Evolutionary conservation across 768 basidiomycete genomes (phyloP).

Genomic region (Neoboletus subvelutipes): DNA sequence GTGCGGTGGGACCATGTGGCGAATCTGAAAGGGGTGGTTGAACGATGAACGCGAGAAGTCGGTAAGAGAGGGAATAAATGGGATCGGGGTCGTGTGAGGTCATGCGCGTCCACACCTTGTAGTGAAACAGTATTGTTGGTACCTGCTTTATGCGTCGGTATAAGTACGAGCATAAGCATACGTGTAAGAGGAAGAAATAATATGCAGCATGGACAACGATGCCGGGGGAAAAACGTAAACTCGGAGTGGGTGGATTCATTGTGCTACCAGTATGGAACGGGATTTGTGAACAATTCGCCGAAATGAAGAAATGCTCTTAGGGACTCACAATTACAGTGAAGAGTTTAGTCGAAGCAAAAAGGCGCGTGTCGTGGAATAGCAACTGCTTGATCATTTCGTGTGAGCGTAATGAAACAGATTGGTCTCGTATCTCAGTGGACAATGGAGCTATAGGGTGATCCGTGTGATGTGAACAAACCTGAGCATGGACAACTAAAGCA

Average conservation of each 20-base stretch:
- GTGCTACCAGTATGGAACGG: slow-evolving; percentile 45
- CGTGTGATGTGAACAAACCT: slow-evolving; percentile 1
- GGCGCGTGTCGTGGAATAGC: slow-evolving; percentile 38
- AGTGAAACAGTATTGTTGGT: slow-evolving; percentile 36
- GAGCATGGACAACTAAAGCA: slow-evolving; percentile 2
- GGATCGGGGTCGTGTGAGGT: slow-evolving; percentile 36
- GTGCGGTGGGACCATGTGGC: slow-evolving; percentile 14
- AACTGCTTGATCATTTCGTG: slow-evolving; percentile 52
- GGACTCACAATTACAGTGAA: slow-evolving; percentile 58
- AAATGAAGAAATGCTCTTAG: not conserved
- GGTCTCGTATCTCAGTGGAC: slow-evolving; percentile 10
- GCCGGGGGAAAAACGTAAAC: slow-evolving; percentile 56
- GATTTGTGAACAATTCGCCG: not conserved
- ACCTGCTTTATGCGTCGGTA: slow-evolving; percentile 31
- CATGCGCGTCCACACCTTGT: slow-evolving; percentile 30
- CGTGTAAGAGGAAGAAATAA: slow-evolving; percentile 46
- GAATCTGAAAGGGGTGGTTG: slow-evolving; percentile 30
- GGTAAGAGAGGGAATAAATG: slow-evolving; percentile 56
- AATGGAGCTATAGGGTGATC: slow-evolving; percentile 16
- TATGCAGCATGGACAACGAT: slow-evolving; percentile 50
- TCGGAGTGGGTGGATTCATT: slow-evolving; percentile 45
- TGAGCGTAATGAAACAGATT: slow-evolving; percentile 33
- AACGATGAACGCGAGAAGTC: slow-evolving; percentile 59
- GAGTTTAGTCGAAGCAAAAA: slow-evolving; percentile 44
- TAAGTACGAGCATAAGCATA: slow-evolving; percentile 44